These are phyloP conservation scores for Hypoxylon crocopeplum DNA, from an alignment of 495 filamentous ascomycete species.

Conservation along the genomic window DNA sequence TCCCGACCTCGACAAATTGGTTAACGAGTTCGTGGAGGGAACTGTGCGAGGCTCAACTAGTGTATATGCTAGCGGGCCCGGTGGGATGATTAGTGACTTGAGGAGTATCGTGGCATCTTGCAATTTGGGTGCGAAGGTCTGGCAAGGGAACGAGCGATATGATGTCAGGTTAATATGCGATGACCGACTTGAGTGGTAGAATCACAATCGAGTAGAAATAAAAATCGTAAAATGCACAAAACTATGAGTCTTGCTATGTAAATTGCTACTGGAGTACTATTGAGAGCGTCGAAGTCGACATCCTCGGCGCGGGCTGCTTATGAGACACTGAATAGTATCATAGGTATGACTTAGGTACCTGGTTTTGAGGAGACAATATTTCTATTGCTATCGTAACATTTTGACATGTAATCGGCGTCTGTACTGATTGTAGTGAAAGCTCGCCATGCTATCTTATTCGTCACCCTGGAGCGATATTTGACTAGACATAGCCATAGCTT, in stretches of 20 bases:
- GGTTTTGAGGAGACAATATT: no score
- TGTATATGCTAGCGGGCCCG: constrained; percentile 68
- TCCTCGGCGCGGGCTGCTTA: no score
- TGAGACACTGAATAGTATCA: no score
- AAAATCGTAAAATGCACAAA: constrained; percentile 1
- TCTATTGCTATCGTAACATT: no score
- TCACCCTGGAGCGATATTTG: no score
- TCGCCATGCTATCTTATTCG: no score
- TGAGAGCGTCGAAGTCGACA: no score
- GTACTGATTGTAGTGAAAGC: no score
- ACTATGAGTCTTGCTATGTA: neutral
- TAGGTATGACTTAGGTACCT: no score
- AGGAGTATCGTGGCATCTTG: constrained; percentile 59
- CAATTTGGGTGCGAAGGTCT: constrained; percentile 58
- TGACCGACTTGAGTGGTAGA: constrained; percentile 54
- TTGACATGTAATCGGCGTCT: no score
- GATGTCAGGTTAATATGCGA: constrained; percentile 66
- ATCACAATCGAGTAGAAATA: neutral
- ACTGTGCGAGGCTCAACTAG: constrained; percentile 55
- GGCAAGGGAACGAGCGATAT: constrained; percentile 60
- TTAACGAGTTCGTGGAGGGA: constrained; percentile 46
- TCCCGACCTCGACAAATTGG: constrained; percentile 44
- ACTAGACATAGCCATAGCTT: no score
- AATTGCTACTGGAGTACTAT: neutral
- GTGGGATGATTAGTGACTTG: constrained; percentile 63